Evolutionary conservation across 306 rosid species (phyloP), one percentile per base, ranked within the genome.

Genomic region (Phaseolus lunatus): DNA sequence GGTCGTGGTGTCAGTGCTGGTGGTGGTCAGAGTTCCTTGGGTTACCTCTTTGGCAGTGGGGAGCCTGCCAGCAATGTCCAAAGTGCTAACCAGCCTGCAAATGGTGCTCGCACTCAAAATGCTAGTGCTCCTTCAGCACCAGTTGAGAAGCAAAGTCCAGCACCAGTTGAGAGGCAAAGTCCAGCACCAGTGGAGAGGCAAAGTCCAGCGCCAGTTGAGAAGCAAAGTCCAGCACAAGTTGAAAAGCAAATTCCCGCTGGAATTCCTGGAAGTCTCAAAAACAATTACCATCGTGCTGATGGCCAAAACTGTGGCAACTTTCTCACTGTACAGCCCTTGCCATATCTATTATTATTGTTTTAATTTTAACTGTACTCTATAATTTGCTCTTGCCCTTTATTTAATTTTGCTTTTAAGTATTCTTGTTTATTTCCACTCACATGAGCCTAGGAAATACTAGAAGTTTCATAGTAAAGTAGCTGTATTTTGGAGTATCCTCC

Each of bases 261-360:
- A 67, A 79, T 91, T 84, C 97, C 76, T 0, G 89, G 92, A 44
- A 85, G 66, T 81, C 89, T 75, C 70, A 89, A 91, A 9, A 93
- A 93, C 89, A 91, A 93, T 66, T 91, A 91, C 84, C 76, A 82
- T 24, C 84, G 98, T 12, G 89, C 90, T 9, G 98, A 93, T 27
- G 98, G 98, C 22, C 98, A 93, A 79, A 93, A 93, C 86, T 91
- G 96, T 56, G 97, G 98, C 80, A 93, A 93, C 82, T 93, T 93
- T 79, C 79, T 93, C 77, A 93, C 98, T 87, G 98, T 93, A 91
- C 33, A 65, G 22, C 68, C 77, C 70, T 58, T 72, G 8, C 52
- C 45, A 33, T 85, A 10, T 35, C 16, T 31, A 6, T 73, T 47
- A 3, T 54, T 41, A 16, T 69, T 11, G 49, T 73, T 67, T 84